Evolutionary conservation across 192 early-diverging fungal genomes (phyloP).

Genomic region (Coemansia interrupta): DNA sequence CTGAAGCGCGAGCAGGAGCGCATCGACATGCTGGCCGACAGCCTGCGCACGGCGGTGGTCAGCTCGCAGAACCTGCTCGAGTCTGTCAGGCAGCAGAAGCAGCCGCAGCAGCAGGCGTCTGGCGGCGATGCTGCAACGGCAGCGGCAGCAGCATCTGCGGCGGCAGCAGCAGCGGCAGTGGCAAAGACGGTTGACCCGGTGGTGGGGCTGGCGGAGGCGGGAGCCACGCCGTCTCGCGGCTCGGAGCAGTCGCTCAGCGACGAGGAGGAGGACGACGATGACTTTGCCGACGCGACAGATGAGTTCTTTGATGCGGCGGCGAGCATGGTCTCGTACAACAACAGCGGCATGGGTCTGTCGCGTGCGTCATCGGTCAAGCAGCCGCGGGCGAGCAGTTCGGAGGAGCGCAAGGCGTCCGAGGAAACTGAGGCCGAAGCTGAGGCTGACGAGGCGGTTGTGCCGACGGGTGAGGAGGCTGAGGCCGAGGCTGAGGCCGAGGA

Average conservation of each 20-base stretch:
- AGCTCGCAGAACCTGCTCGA: slow-evolving; percentile 41
- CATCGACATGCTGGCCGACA: slow-evolving; percentile 53
- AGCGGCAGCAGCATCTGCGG: slow-evolving; percentile 10
- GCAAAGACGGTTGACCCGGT: not conserved
- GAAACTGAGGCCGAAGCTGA: not conserved
- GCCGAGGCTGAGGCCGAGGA: not conserved
- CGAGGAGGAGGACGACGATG: slow-evolving; percentile 49
- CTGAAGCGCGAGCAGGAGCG: slow-evolving; percentile 49
- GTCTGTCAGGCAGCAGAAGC: slow-evolving; percentile 17
- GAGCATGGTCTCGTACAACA: slow-evolving; percentile 23
- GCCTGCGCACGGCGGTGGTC: slow-evolving; percentile 44
- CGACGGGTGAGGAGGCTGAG: not conserved
- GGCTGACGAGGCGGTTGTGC: not conserved
- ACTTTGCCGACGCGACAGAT: slow-evolving; percentile 54
- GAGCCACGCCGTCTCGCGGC: not conserved
- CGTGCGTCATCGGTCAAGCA: slow-evolving; percentile 8
- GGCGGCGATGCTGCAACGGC: not conserved
- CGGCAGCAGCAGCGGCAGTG: slow-evolving; percentile 11
- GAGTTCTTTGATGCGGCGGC: slow-evolving; percentile 69
- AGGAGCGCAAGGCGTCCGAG: not conserved
- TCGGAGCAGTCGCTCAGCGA: not conserved
- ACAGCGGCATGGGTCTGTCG: slow-evolving; percentile 14
- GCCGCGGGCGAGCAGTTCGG: slow-evolving; percentile 1
- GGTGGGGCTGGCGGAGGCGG: not conserved
- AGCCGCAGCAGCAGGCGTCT: slow-evolving; percentile 5